Base-by-base conservation (phyloP, 1,284 basidiomycete genomes). In the Clitocybe nebularis region DNA sequence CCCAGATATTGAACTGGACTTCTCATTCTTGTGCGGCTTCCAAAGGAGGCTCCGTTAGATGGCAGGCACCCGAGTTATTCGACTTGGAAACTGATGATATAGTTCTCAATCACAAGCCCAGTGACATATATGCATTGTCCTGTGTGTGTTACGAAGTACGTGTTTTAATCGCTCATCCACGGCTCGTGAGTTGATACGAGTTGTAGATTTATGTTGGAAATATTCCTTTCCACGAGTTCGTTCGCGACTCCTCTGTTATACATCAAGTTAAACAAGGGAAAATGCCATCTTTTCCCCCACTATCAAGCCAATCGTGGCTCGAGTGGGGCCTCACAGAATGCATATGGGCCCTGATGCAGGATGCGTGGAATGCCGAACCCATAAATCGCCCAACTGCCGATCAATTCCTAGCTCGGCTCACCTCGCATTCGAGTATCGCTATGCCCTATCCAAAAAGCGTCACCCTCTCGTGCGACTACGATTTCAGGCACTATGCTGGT, bases 81-180 rank as follows among this genome's bases (percentile, higher is more conserved):
- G 53, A 7, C 54, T 52, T 54, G 11, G 36, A 53, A 20, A 46
- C 43, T 8, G 39, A 48, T 11, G 21, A 44, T 5, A 44, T 45
- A 14, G 19, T 41, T 19, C 41, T 32, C 11, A 44, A 32, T n/a
- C 53, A 39, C 4, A 34, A 25, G 5, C 39, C 46, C 5, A 54
- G 49, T 22, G 59, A 59, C 38, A 36, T 58, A 3, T 61, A 61
- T 36, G 54, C 59, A 2, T 56, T 49, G 35, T 53, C 45, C 9
- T 55, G 55, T 30, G 56, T 55, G 11, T 53, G 49, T 20, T 58
- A 59, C 16, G 58, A 59, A 33, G 50, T 55, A 20, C 8, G 39
- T 30, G 25, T 9, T 38, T 9, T 11, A 20, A 8, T 11, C 2
- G 22, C 21, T 23, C 9, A 23, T 14, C 16, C 22, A 9, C 8